Conservation (phyloP, 2,329 filamentous ascomycete genomes). For the Pseudocercospora ulei region DNA sequence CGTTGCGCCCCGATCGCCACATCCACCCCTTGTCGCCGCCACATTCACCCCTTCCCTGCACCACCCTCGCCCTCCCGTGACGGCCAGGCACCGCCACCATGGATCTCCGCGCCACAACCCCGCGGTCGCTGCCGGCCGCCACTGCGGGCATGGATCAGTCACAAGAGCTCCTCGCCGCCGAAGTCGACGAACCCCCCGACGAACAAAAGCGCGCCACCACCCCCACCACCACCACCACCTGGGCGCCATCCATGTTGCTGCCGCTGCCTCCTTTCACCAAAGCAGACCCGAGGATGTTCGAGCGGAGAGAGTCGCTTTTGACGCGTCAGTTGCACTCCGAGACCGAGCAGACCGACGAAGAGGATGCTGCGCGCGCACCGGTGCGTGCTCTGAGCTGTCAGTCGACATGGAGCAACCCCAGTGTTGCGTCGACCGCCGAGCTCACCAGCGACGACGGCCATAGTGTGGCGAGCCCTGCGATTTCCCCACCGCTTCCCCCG, state of each 20-base stretch:
- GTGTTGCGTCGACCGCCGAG: conserved; percentile 73
- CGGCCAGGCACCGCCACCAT: conserved; percentile 13
- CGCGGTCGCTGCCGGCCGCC: conserved; percentile 16
- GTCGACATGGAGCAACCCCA: conserved; percentile 70
- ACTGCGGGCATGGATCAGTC: conserved; percentile 27
- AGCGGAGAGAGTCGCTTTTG: conserved; percentile 68
- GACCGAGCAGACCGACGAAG: conserved; percentile 39
- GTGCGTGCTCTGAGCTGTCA: conserved; percentile 44
- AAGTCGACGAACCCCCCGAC: conserved; percentile 85
- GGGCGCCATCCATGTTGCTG: conserved; percentile 13
- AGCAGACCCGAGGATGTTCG: conserved; percentile 40
- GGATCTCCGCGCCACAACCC: conserved; percentile 17
- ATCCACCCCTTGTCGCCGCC: background rate
- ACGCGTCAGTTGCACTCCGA: conserved; percentile 66
- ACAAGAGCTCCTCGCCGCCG: conserved; percentile 58
- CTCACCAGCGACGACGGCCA: conserved; percentile 74
- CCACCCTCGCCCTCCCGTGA: conserved; percentile 1
- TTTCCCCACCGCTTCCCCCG: conserved; percentile 73
- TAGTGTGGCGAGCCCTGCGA: conserved; percentile 70
- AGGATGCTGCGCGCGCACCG: conserved; percentile 25
- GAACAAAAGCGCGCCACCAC: conserved; percentile 22
- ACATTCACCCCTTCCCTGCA: conserved; percentile 1
- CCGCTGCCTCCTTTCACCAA: conserved; percentile 34
- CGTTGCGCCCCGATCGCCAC: background rate
- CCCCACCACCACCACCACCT: conserved; percentile 5